Evolutionary conservation across 2,329 filamentous ascomycete genomes (phyloP), one percentile per base, ranked within the genome.

Genomic region (Lojkania enalia): DNA sequence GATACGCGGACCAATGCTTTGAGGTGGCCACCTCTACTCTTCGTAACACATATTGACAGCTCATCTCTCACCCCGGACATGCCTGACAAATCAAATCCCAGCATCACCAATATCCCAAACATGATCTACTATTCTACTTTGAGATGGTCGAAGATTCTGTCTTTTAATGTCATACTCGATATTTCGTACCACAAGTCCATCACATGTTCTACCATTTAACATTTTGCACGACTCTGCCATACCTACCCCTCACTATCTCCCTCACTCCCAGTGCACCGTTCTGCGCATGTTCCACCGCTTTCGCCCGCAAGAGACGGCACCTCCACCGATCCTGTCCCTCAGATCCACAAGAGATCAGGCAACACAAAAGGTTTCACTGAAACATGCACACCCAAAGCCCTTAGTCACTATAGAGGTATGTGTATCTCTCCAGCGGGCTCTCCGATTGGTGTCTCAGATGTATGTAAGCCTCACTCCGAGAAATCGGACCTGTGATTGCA

Each of bases 391-490:
- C 21, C 33, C 33, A 5, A 20, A 36, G 33, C 16, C 20, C 12
- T 19, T 15, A 16, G 20, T 42, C 16, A 39, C 29, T 32, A 25
- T 20, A 42, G 39, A 35, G 13, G 16, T 30, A 30, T 51, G 51
- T 58, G 48, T 33, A 13, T 59, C 54, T n/a, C 29, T 20, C 29
- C 20, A 48, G 55, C 56, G 54, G 42, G 39, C 14, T 15, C 45
- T 58, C 60, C 57, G 61, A 63, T 64, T 64, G 53, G 62, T 60
- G 57, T 60, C 51, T 54, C 46, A 48, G 30, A 19, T 39, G 13
- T 40, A 41, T 51, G 38, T 32, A 19, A 32, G 43, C 30, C 16
- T 21, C 13, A 20, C 42, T 39, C 53, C 51, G 42, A 16, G 31
- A 14, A 21, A 20, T 12, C 45, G 54, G 56, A 21, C 42, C 31